Percentiles rank a stretch among this genome's conserved stretches.
Conservation (phyloP, 345 rosid genomes). For the Psidium guajava region DNA sequence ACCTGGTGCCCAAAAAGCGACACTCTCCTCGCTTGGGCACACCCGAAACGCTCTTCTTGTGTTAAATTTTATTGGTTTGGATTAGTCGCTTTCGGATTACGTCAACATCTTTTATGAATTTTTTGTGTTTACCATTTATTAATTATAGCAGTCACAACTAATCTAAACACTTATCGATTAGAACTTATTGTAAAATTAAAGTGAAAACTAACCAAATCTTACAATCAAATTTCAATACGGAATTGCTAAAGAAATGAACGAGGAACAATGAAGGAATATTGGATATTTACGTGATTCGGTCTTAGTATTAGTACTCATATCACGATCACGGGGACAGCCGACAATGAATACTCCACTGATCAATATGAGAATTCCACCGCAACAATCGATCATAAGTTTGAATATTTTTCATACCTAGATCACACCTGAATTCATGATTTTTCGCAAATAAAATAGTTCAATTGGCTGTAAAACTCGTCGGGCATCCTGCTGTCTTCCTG, state of each 20-base stretch:
- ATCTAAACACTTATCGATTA: rapidly evolving
- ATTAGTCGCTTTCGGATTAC: background rate
- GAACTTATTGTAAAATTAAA: background rate
- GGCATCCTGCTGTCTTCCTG: too few relatives aligned
- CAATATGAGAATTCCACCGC: background rate
- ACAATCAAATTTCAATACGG: background rate
- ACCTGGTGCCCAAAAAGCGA: too few relatives aligned
- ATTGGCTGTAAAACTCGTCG: too few relatives aligned
- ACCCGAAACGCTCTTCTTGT: too few relatives aligned
- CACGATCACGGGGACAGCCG: rapidly evolving
- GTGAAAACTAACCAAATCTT: background rate
- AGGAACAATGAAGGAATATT: background rate
- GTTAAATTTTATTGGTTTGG: too few relatives aligned
- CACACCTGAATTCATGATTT: too few relatives aligned
- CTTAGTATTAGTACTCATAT: rapidly evolving
- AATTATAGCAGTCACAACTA: background rate
- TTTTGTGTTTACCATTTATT: background rate
- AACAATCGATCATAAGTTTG: background rate
- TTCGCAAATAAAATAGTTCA: too few relatives aligned
- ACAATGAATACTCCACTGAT: background rate
- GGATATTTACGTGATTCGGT: background rate
- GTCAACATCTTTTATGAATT: background rate
- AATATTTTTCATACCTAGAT: background rate
- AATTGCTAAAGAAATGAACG: background rate
- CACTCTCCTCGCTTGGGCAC: too few relatives aligned